Evolutionary conservation across 352 stramenopile species (phyloP).

Genomic region (Phytophthora kernoviae): DNA sequence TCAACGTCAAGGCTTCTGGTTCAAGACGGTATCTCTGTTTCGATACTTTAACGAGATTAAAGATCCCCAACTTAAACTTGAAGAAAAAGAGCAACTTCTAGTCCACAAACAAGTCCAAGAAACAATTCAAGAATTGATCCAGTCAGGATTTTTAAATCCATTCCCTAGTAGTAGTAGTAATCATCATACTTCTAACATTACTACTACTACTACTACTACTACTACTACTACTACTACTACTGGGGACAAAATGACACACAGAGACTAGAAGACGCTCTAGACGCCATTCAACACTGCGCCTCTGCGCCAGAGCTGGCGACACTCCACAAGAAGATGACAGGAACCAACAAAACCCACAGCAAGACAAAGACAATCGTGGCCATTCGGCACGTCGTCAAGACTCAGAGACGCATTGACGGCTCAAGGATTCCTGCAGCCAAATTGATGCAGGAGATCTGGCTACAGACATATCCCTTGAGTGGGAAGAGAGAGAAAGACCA

Average conservation of each 20-base stretch:
- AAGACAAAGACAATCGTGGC: slow-evolving; percentile 52
- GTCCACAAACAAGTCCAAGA: slow-evolving; percentile 43
- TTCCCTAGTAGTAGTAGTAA: slow-evolving; percentile 20
- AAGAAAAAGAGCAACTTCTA: slow-evolving; percentile 12
- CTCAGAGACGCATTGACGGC: slow-evolving; percentile 72
- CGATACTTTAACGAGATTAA: slow-evolving; percentile 48
- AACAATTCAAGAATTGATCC: slow-evolving; percentile 46
- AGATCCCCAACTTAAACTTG: too few species aligned
- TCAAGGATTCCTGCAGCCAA: slow-evolving; percentile 66
- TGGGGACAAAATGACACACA: slow-evolving; percentile 5
- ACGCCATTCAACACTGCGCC: slow-evolving; percentile 63
- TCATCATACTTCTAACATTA: neutral
- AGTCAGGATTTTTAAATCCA: slow-evolving; percentile 40
- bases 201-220: neutral
- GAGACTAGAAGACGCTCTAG: slow-evolving; percentile 37
- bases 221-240: too few species aligned
- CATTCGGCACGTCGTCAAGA: slow-evolving; percentile 53
- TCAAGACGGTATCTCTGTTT: slow-evolving; percentile 65
- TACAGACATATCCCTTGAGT: slow-evolving; percentile 44
- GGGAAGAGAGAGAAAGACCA: slow-evolving; percentile 43
- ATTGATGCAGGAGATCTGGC: slow-evolving; percentile 67
- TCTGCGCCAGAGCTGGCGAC: slow-evolving; percentile 45
- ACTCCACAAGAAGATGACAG: slow-evolving; percentile 65
- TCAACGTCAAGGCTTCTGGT: slow-evolving; percentile 80
- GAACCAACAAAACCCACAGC: slow-evolving; percentile 40